Evolutionary conservation across 2,329 filamentous ascomycete species (phyloP), one percentile per base, ranked within the genome.

Genomic region (Cercospora zeina): DNA sequence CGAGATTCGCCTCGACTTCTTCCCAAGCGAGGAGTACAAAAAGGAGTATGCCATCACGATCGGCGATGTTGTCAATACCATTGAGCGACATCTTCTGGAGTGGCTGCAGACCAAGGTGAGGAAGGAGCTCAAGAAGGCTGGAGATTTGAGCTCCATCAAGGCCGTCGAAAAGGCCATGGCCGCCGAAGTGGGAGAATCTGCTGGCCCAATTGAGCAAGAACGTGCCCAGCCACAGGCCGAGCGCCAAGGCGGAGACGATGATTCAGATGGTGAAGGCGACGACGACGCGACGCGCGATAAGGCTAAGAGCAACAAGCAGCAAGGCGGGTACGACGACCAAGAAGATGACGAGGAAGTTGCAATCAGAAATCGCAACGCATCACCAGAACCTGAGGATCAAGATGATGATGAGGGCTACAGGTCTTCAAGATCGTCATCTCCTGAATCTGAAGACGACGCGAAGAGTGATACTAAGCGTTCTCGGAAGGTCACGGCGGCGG

Each of bases 261-360:
- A 96, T 72, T 91, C 85, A 62, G 84, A 85, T 59, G 83, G 82
- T 64, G 80, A 85, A 58, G 80, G 80, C 19, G 79, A 81, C 13
- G 78, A 76, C 59, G 80, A 82, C 66, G 79, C 85, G 54, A 93
- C 87, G 3, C 86, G 83, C 65, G 86, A 85, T 69, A 96, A 91
- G 78, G 83, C 87, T 71, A 86, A 84, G 70, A 85, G 87, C 50
- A 95, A 96, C 74, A 87, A 90, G 42, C 81, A 84, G 57, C 90
- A 96, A 76, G 90, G 89, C 31, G 87, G 93, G 2, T 95, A 91
- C 13, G 97, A 97, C 69, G 93, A 91, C 39, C 90, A 88, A 34
- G 96, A 96, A 51, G 95, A 97, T 72, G 93, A 96, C 4, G 93
- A 93, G 3, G 95, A 97, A 72, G 85, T 91, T 68, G 87, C 84